A percentile compares a stretch with the other conserved stretches of the same genome.
Conservation (phyloP, 1,284 basidiomycete species). For the Cutaneotrichosporon cyanovorans region DNA sequence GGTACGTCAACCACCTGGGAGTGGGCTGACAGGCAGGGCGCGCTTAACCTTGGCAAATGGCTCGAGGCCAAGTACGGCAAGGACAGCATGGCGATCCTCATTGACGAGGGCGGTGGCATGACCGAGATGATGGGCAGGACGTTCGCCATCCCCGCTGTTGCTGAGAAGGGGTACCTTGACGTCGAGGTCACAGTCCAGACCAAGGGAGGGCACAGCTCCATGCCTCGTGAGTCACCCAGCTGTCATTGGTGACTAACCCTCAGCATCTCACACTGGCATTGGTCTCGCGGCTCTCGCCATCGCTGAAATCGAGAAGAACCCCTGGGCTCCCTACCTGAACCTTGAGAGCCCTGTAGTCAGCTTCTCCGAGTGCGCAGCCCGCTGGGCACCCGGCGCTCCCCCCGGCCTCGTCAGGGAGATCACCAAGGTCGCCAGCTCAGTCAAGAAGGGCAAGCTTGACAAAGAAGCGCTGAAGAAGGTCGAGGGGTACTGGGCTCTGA, state of each 20-base stretch:
- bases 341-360: slow-evolving; percentile 25
- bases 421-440: slow-evolving; percentile 16
- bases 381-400: slow-evolving; percentile 23
- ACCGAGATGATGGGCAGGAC: slow-evolving; percentile 28
- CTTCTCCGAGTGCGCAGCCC: slow-evolving; percentile 29
- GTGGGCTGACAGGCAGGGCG: slow-evolving; percentile 50
- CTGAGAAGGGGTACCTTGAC: slow-evolving; percentile 61
- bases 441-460: slow-evolving; percentile 22
- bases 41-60: slow-evolving; percentile 49
- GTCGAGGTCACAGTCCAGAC: slow-evolving; percentile 53
- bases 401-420: slow-evolving; percentile 21
- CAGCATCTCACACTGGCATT: slow-evolving; percentile 41
- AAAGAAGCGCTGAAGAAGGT: slow-evolving; percentile 30
- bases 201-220: slow-evolving; percentile 61
- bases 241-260: slow-evolving; percentile 3
- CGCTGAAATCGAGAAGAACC: slow-evolving; percentile 36
- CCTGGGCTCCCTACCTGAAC: slow-evolving; percentile 28
- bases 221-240: slow-evolving; percentile 46
- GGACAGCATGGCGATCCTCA: slow-evolving; percentile 56
- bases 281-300: slow-evolving; percentile 38
- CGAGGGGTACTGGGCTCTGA: slow-evolving; percentile 9
- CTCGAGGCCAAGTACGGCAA: slow-evolving; percentile 55
- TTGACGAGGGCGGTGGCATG: slow-evolving; percentile 46
- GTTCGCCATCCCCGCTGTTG: slow-evolving; percentile 52
- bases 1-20: not conserved